Evolutionary conservation across 352 stramenopile genomes (phyloP), one percentile per base, ranked within the genome.

Genomic region (Blastocystis sp.): DNA sequence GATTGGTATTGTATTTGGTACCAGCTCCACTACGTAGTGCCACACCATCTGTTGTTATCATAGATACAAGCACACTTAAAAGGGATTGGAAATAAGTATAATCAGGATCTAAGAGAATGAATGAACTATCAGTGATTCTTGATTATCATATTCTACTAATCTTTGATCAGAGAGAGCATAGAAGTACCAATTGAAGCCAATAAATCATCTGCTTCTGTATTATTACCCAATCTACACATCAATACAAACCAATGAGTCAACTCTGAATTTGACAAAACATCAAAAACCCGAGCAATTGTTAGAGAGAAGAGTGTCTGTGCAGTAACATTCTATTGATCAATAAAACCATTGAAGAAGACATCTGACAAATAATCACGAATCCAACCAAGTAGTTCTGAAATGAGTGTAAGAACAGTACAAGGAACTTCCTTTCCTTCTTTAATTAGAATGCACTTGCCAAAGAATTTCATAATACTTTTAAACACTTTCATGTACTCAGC

Each of bases 1-100:
- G 61, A 39, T 73, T 73, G 12, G 61, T 73, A 39, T 73, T 73
- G 61, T 73, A 73, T 39, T 73, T 73, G 61, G 19, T 37, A 39
- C 61, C 61, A 16, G 61, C 61, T 29, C 61, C 24, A 12, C 9
- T 73, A 29, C 12, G 32, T 14, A 73, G 61, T 39, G 61, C 61
- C 24, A 73, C 32, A 9, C 12, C 32, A 39, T 73, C 61, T 11
- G 24, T 37, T 11, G 61, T 37, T 11, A 73, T n/a, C 61, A 37
- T 16, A 29, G 61, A 29, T 14, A 46, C 32, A 9, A 73, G 61
- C 61, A 29, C 32, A 39, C 19, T 46, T 14, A 73, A 39, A 29
- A 73, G 61, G 32, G 61, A 46, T 9, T 29, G 9, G 61, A 73
- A 73, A 29, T 49, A 73, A 14, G 61, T 39, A 14, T 73, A 12